A percentile compares a stretch with the other conserved stretches of the same genome.
These are phyloP conservation scores for Purpureocillium lavendulum DNA, from an alignment of 2,329 filamentous ascomycete species.

Conservation along the genomic window DNA sequence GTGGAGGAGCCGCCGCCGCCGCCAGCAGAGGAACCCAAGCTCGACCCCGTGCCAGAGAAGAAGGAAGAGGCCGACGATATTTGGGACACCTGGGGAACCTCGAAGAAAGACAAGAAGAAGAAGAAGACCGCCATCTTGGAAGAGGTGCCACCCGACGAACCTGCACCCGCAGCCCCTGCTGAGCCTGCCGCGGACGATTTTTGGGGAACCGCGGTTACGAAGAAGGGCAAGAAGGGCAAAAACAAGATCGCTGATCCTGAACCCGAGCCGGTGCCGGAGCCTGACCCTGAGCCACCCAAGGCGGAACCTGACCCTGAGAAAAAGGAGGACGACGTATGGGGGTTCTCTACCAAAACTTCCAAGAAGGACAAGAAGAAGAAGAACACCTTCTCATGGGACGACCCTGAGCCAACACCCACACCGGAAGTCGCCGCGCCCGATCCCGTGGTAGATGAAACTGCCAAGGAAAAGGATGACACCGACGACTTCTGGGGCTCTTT, in stretches of 20 bases:
- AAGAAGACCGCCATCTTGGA: slow-evolving; percentile 7
- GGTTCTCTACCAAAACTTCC: slow-evolving; percentile 13
- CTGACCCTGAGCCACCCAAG: slow-evolving; percentile 11
- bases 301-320: slow-evolving; percentile 16
- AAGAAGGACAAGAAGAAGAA: slow-evolving; percentile 23
- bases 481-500: slow-evolving; percentile 18
- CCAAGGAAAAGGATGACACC: slow-evolving; percentile 10
- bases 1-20: slow-evolving; percentile 12
- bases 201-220: slow-evolving; percentile 7
- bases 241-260: slow-evolving; percentile 10
- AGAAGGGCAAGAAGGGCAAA: slow-evolving; percentile 28
- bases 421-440: slow-evolving; percentile 12
- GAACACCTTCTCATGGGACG: slow-evolving; percentile 15
- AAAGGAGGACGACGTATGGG: slow-evolving; percentile 24
- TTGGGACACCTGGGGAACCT: slow-evolving; percentile 21
- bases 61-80: slow-evolving; percentile 18
- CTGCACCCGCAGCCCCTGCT: neutral
- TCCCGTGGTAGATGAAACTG: slow-evolving; percentile 1
- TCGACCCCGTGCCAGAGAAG: slow-evolving; percentile 17
- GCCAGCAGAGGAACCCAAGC: slow-evolving; percentile 9
- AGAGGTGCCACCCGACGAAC: slow-evolving; percentile 2
- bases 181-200: slow-evolving; percentile 1
- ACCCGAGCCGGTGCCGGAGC: slow-evolving; percentile 17
- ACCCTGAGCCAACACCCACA: slow-evolving; percentile 10
- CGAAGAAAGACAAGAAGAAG: slow-evolving; percentile 26